A percentile compares a stretch with the other conserved stretches of the same genome.
phyloP scores from a whole-genome alignment of 2,329 filamentous ascomycete genomes.

The Pseudogymnoascus sp. region DNA sequence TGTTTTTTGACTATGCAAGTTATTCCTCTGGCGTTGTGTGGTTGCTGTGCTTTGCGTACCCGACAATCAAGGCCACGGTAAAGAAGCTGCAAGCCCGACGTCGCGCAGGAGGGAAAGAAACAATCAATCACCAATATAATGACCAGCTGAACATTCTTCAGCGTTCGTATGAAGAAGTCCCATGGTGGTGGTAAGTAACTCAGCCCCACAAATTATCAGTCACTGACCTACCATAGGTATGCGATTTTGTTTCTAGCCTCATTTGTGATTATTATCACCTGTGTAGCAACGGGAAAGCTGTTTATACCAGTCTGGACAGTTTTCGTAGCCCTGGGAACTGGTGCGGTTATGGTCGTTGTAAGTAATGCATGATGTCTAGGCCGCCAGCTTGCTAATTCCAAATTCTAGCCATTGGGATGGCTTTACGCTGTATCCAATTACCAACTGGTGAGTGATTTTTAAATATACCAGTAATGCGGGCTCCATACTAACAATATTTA shows the following conservation, averaged over 20 bases:
- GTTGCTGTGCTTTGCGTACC: slow-evolving; percentile 48
- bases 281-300: slow-evolving; percentile 42
- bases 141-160: slow-evolving; percentile 53
- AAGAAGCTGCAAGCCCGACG: slow-evolving; percentile 35
- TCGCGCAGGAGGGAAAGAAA: slow-evolving; percentile 23
- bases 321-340: slow-evolving; percentile 47
- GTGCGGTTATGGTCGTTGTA: slow-evolving; percentile 43
- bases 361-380: background rate
- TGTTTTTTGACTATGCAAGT: slow-evolving; percentile 54
- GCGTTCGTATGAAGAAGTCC: slow-evolving; percentile 49
- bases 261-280: slow-evolving; percentile 42
- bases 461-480: background rate
- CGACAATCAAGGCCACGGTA: slow-evolving; percentile 38
- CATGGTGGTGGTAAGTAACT: slow-evolving; percentile 46
- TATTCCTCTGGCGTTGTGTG: slow-evolving; percentile 50
- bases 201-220: background rate
- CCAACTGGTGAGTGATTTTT: slow-evolving; percentile 26
- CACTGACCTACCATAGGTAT: background rate
- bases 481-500: slow-evolving; percentile 22
- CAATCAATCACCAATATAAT: slow-evolving; percentile 46
- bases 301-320: slow-evolving; percentile 54
- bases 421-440: slow-evolving; percentile 52
- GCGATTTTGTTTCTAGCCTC: slow-evolving; percentile 40
- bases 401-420: slow-evolving; percentile 41
- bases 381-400: background rate